phyloP scores from a whole-genome alignment of 768 basidiomycete species.

The Suillus hirtellus region DNA sequence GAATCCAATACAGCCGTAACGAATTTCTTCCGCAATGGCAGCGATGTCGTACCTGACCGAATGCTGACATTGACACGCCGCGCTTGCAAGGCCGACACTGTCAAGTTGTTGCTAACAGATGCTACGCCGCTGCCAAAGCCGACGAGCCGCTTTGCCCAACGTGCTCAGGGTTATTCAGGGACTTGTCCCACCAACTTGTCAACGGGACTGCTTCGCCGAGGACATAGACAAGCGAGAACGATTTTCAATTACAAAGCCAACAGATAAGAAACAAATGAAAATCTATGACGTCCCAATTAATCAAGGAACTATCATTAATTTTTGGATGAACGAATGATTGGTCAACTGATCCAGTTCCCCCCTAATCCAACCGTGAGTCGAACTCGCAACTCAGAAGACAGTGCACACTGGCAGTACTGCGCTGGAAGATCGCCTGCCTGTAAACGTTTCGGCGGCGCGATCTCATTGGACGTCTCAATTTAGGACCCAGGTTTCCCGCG shows the following conservation, averaged over 20 bases:
- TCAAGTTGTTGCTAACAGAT: neutral
- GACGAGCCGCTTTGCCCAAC: neutral
- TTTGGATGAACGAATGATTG: neutral
- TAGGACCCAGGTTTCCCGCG: neutral
- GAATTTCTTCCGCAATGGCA: slow-evolving; percentile 3
- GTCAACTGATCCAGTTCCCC: slow-evolving; percentile 1
- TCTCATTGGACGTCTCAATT: slow-evolving; percentile 6
- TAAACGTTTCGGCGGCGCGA: neutral
- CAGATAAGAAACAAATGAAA: slow-evolving; percentile 4
- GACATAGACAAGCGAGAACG: slow-evolving; percentile 1
- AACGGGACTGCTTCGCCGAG: slow-evolving; percentile 1
- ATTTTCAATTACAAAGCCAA: slow-evolving; percentile 3
- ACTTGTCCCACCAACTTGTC: neutral
- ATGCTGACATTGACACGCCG: neutral
- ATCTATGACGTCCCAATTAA: slow-evolving; percentile 4
- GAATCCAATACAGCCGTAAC: neutral
- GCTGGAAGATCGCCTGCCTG: slow-evolving; percentile 1
- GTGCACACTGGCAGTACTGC: neutral
- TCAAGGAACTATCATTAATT: slow-evolving; percentile 4
- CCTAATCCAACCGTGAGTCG: slow-evolving; percentile 1
- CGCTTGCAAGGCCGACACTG: neutral
- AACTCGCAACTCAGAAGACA: neutral
- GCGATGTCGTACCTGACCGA: neutral
- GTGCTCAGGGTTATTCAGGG: neutral
- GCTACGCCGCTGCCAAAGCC: neutral